A percentile compares a stretch with the other conserved stretches of the same genome.
phyloP scores from a whole-genome alignment of 345 rosid species.

The Mercurialis annua region DNA sequence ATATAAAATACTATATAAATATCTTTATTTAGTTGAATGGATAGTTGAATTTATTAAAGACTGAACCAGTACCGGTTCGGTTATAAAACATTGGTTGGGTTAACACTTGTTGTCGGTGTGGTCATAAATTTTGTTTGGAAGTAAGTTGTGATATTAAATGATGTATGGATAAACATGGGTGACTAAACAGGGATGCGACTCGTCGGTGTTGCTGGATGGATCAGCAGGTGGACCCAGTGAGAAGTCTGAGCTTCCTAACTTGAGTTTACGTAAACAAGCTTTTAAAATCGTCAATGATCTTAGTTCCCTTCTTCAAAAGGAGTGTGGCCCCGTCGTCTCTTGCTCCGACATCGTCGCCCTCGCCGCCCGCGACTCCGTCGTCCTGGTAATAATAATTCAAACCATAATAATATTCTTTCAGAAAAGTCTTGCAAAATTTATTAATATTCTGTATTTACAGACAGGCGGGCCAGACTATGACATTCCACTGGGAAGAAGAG shows the following conservation, averaged over 20 bases:
- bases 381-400: constrained; percentile 31
- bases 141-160: no score
- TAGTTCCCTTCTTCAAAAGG: constrained; percentile 33
- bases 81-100: no score
- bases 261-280: constrained; percentile 36
- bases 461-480: constrained; percentile 78
- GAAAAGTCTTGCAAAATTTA: no score
- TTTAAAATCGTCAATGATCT: constrained; percentile 51
- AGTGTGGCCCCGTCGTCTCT: constrained; percentile 55
- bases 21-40: no score
- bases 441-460: constrained; percentile 24
- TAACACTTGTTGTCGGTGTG: no score
- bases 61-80: no score
- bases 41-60: no score
- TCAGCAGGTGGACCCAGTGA: constrained; percentile 88
- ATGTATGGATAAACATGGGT: no score
- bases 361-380: constrained; percentile 60
- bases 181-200: constrained; percentile 81
- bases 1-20: no score
- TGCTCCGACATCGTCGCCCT: constrained; percentile 55
- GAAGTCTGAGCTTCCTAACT: constrained; percentile 65
- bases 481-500: constrained; percentile 77
- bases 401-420: no score
- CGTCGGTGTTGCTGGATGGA: constrained; percentile 74
- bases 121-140: no score